Conservation (phyloP, 2,329 filamentous ascomycete species). For the Arthrobotrys iridis region DNA sequence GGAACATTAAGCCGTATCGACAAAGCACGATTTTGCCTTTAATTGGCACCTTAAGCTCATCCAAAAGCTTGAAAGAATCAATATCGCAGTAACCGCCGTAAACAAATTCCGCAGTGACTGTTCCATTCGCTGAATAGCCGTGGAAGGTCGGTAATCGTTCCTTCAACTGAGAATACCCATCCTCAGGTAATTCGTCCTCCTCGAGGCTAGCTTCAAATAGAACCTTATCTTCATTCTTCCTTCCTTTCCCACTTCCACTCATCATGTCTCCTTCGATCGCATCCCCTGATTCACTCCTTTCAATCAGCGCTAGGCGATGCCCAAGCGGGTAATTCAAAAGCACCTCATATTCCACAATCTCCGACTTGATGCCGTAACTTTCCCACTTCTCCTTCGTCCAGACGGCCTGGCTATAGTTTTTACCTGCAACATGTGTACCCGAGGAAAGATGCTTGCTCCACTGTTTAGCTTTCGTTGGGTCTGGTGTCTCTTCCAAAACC, state of each 20-base stretch:
- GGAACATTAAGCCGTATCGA: slow-evolving; percentile 68
- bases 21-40: slow-evolving; percentile 76
- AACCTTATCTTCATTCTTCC: slow-evolving; percentile 73
- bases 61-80: slow-evolving; percentile 79
- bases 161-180: slow-evolving; percentile 61
- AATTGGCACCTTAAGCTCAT: slow-evolving; percentile 76
- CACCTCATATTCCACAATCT: slow-evolving; percentile 76
- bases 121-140: slow-evolving; percentile 86
- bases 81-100: slow-evolving; percentile 92
- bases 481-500: slow-evolving; percentile 34
- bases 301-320: slow-evolving; percentile 74
- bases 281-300: slow-evolving; percentile 62
- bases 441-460: slow-evolving; percentile 83
- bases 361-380: slow-evolving; percentile 72
- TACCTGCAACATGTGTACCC: slow-evolving; percentile 78
- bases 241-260: slow-evolving; percentile 70
- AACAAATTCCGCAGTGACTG: slow-evolving; percentile 83
- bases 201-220: slow-evolving; percentile 76
- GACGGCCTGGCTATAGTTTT: slow-evolving; percentile 78
- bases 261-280: slow-evolving; percentile 62
- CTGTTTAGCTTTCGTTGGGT: slow-evolving; percentile 63
- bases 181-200: slow-evolving; percentile 67
- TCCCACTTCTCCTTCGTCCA: slow-evolving; percentile 81
- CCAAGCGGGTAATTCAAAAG: slow-evolving; percentile 81
- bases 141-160: slow-evolving; percentile 77